Evolutionary conservation across 2,329 filamentous ascomycete genomes (phyloP).

Genomic region (Massarina eburnea): DNA sequence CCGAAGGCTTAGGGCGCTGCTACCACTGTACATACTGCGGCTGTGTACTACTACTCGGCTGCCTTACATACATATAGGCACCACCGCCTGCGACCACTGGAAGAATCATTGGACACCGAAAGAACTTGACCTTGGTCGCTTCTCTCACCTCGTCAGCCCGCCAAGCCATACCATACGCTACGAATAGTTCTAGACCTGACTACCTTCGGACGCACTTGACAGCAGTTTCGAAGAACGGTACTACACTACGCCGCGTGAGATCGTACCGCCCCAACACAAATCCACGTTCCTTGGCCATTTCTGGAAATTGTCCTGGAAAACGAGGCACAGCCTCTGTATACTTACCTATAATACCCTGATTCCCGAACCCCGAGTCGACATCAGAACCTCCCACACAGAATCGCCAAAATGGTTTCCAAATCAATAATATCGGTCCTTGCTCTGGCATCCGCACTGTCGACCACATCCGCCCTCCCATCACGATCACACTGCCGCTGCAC

Average conservation of each 20-base stretch:
- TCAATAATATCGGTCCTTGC: conserved; percentile 3
- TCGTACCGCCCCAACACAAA: background rate
- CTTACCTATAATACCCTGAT: no score
- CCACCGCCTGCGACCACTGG: background rate
- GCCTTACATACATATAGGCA: background rate
- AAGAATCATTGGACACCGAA: background rate
- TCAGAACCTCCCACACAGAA: no score
- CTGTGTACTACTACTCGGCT: background rate
- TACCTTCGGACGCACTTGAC: background rate
- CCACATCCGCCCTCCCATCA: conserved; percentile 24
- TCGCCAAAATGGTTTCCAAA: conserved; percentile 1
- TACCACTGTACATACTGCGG: background rate
- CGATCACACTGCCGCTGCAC: conserved; percentile 34
- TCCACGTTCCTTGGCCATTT: background rate
- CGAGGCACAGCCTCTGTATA: background rate
- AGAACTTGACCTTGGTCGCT: background rate
- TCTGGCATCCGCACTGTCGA: conserved; percentile 7
- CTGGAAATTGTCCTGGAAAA: no score
- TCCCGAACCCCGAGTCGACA: no score
- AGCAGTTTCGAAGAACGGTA: background rate
- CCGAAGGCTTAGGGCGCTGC: background rate
- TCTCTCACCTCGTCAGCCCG: background rate
- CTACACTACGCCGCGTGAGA: background rate
- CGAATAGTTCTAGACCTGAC: background rate
- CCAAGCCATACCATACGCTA: no score